Percentiles rank a stretch among this genome's conserved stretches.
Conservation (phyloP, 768 basidiomycete genomes). For the Lyophyllum semitale region DNA sequence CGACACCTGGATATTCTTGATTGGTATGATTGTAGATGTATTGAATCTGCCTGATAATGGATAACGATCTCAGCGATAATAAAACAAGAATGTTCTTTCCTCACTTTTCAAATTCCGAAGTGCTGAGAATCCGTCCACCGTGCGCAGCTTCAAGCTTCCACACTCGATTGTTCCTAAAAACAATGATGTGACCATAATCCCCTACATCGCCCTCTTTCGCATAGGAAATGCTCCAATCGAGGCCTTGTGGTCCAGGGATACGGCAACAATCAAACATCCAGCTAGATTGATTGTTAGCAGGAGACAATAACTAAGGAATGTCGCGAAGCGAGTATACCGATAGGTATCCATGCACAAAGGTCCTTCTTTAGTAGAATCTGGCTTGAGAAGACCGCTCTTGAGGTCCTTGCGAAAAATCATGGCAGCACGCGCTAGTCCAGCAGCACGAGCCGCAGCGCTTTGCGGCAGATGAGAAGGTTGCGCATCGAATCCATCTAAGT, state of each 20-base stretch:
- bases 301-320: not conserved
- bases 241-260: constrained; percentile 69
- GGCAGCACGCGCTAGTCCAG: constrained; percentile 65
- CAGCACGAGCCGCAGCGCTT: constrained; percentile 65
- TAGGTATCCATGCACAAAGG: constrained; percentile 88
- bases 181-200: constrained; percentile 77
- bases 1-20: constrained; percentile 70
- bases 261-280: constrained; percentile 96
- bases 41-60: constrained; percentile 61
- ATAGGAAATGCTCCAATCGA: constrained; percentile 78
- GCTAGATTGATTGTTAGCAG: constrained; percentile 32
- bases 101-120: constrained; percentile 66
- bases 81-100: constrained; percentile 8
- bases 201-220: constrained; percentile 57
- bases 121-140: constrained; percentile 60
- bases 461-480: constrained; percentile 64
- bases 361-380: constrained; percentile 68
- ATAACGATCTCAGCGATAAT: not conserved
- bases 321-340: constrained; percentile 44
- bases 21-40: constrained; percentile 68
- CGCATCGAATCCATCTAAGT: constrained; percentile 75
- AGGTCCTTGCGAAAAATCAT: constrained; percentile 75
- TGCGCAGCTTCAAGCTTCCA: constrained; percentile 76
- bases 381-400: constrained; percentile 63
- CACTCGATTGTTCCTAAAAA: constrained; percentile 80